Evolutionary conservation across 2,329 filamentous ascomycete genomes (phyloP), one percentile per base, ranked within the genome.

Genomic region (Fusarium sp.): DNA sequence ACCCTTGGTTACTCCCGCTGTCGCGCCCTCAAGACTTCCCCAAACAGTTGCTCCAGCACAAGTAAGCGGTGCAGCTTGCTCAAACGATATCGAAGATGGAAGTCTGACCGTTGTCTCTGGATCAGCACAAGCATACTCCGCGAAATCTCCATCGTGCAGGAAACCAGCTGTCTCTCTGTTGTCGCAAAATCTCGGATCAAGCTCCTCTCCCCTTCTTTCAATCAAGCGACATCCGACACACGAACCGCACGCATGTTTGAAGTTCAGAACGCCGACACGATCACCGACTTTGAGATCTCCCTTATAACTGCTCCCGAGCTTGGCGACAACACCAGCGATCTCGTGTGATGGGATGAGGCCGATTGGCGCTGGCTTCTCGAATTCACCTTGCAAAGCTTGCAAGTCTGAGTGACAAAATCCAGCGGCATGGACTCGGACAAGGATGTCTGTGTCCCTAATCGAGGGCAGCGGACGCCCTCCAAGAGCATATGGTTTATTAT

Each of bases 321-420:
- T 49, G 3, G 35, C 30, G 2, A 64, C 17, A 7, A 35, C 27
- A 1, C 61, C 61, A 0, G 59, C 35, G 20, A 64, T 56, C 3
- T 64, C 61, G 15, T 64, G 61, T 13, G 59, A 64, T 18, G 61
- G 61, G 15, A 64, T 20, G 17, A 64, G 59, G 2, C 59, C 59
- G 14, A 64, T 64, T n/a, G 61, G 61, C 4, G 61, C 58, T n/a
- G 61, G 59, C 10, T 41, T 64, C 18, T 56, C 48, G 15, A 64
- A 64, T 41, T 64, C 61, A 37, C 59, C 61, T 26, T 64, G 61
- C 5, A 64, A 12, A 1, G 59, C 59, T 56, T 64, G 61, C 2
- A 64, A 48, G 32, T 64, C 61, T 27, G 61, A 64, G 37, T 64
- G 61, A 17, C 61, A 64, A 23, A 64, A 64, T 4, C 61, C 61